phyloP scores from a whole-genome alignment of 75 land plant species.

The Pinus albicaulis region DNA sequence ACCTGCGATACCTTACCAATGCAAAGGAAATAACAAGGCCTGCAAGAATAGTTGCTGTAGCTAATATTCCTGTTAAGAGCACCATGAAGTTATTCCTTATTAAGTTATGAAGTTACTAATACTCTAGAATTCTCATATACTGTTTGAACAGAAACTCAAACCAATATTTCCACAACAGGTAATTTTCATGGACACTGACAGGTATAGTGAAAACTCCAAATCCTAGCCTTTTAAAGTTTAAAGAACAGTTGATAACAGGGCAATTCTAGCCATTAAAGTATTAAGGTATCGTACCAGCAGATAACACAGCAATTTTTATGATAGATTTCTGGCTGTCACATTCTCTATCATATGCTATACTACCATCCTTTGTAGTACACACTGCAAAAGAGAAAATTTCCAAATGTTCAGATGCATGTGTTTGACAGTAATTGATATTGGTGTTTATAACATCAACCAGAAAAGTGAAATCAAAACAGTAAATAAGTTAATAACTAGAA shows the following conservation, averaged over 20 bases:
- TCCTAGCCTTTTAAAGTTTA: background rate
- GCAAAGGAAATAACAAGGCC: constrained; percentile 12
- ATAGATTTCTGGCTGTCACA: constrained; percentile 1
- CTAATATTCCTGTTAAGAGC: constrained; percentile 7
- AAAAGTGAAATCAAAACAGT: background rate
- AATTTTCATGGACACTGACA: background rate
- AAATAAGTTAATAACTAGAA: background rate
- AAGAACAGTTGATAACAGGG: background rate
- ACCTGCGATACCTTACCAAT: constrained; percentile 1
- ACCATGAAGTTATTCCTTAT: background rate
- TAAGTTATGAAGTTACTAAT: background rate
- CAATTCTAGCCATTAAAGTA: too few relatives aligned
- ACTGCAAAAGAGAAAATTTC: background rate
- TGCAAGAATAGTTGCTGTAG: constrained; percentile 9
- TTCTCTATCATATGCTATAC: background rate
- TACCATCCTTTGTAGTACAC: constrained; percentile 3
- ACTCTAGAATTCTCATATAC: constrained; percentile 1
- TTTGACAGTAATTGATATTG: background rate
- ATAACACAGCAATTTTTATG: background rate
- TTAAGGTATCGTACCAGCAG: constrained; percentile 6
- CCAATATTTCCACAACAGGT: background rate
- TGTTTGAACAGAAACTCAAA: background rate
- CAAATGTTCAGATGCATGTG: background rate
- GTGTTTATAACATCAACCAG: background rate
- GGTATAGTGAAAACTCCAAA: background rate